Evolutionary conservation across 2,329 filamentous ascomycete species (phyloP), one percentile per base, ranked within the genome.

Genomic region (Pyrenochaeta sp.): DNA sequence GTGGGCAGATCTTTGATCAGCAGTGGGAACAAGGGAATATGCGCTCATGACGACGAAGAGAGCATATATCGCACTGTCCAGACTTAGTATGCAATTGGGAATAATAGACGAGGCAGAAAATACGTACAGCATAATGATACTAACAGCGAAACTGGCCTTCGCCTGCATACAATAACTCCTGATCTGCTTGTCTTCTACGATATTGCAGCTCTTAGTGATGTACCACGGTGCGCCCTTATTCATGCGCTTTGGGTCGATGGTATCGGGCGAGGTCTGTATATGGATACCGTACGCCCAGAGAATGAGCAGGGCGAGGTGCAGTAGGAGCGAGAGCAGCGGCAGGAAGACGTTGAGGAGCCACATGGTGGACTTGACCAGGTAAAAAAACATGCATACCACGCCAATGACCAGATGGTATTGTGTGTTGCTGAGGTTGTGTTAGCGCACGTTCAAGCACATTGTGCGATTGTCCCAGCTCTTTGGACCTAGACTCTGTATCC

Each of bases 331-430:
- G 54, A 93, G 58, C 58, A 91, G 73, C 5, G 91, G 91, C 65
- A 83, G 87, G 83, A 88, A 92, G 69, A 89, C 79, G 73, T 89
- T 87, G 83, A 93, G 87, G 69, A 91, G 86, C 78, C 86, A 88
- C 69, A 86, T 83, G 60, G 90, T 86, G 62, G 86, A 82, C 81
- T 92, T 93, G 75, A 84, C 81, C 44, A 93, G 84, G 61, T 92
- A 84, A 73, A 92, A 83, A 81, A 94, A 94, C 75, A 91, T 89
- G 56, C 87, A 88, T 52, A 92, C 81, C 64, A 94, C 85, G 37
- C 90, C 90, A 66, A 93, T 89, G 72, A 89, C 89, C 66, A 93
- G 86, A 71, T 93, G 92, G 79, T 86, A 92, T 66, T 89, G 83
- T 47, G 91, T 92, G 61, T 92, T 81, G 54, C 91, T 93, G 71